phyloP scores from a whole-genome alignment of 1,284 basidiomycete species.

The Pholiota adiposa region DNA sequence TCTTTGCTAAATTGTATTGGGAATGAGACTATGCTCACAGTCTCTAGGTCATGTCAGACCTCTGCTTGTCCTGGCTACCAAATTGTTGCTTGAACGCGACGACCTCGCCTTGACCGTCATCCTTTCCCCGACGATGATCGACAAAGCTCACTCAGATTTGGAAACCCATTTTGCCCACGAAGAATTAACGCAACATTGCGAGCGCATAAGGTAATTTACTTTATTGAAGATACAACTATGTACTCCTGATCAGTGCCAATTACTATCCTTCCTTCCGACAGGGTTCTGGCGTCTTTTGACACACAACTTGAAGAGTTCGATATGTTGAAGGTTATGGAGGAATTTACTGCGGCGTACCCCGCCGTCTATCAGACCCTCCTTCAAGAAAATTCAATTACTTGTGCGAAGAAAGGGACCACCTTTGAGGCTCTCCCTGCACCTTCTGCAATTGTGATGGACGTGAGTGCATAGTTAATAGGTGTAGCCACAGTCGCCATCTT shows the following conservation, averaged over 20 bases:
- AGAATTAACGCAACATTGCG: background rate
- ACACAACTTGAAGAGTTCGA: background rate
- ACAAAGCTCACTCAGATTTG: background rate
- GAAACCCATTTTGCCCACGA: background rate
- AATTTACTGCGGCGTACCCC: background rate
- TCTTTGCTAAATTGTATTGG: background rate
- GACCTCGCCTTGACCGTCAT: background rate
- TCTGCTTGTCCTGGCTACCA: background rate
- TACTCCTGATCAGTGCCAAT: too few relatives aligned
- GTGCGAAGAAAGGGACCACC: background rate
- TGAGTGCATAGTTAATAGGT: background rate
- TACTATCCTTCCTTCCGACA: too few relatives aligned
- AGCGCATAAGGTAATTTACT: constrained; percentile 1
- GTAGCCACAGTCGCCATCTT: too few relatives aligned
- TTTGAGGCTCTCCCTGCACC: background rate
- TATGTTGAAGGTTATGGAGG: constrained; percentile 1
- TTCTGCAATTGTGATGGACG: background rate
- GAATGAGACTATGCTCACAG: background rate
- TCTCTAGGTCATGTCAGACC: constrained; percentile 4
- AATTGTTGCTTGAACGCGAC: background rate
- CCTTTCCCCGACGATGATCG: background rate
- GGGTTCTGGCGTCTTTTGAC: background rate
- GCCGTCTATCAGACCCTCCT: background rate
- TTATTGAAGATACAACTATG: too few relatives aligned
- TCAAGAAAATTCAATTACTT: constrained; percentile 2